Conservation (phyloP, 148 eudicot genomes). For the Silene latifolia region DNA sequence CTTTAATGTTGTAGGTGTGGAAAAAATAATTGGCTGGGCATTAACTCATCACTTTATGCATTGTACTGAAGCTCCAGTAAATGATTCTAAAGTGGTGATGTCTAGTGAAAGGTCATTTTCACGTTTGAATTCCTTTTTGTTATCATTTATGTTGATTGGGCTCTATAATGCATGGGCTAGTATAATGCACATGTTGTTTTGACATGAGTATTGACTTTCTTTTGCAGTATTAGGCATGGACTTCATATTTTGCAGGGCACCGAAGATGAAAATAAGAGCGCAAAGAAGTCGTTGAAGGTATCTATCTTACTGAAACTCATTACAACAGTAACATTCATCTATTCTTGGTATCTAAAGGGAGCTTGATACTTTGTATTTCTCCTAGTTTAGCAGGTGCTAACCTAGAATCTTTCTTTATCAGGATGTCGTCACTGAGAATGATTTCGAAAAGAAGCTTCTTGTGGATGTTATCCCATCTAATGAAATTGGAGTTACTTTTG, state of each 20-base stretch:
- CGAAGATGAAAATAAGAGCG: conserved; percentile 69
- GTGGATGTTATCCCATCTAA: conserved; percentile 83
- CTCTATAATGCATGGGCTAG: neutral
- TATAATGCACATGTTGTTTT: neutral
- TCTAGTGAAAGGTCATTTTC: conserved; percentile 59
- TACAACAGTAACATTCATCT: neutral
- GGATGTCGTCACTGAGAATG: conserved; percentile 96
- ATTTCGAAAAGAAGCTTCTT: conserved; percentile 84
- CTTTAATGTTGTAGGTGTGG: conserved; percentile 46
- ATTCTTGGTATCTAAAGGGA: neutral
- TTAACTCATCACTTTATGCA: conserved; percentile 82
- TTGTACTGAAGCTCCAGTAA: conserved; percentile 36
- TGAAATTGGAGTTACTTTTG: conserved; percentile 87
- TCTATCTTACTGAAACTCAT: neutral
- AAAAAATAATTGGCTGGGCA: conserved; percentile 90
- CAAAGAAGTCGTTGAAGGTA: conserved; percentile 90
- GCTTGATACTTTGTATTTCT: neutral
- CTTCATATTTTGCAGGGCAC: conserved; percentile 61
- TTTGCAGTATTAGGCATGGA: conserved; percentile 69
- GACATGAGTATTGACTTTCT: neutral
- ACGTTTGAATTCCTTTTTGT: neutral
- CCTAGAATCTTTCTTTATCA: conserved; percentile 26
- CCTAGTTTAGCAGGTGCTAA: neutral
- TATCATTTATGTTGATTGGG: neutral
- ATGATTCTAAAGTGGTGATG: conserved; percentile 54